A percentile compares a stretch with the other conserved stretches of the same genome.
Evolutionary conservation across 1,284 basidiomycete genomes (phyloP).

Genomic region (Apiotrichum veenhuisii): DNA sequence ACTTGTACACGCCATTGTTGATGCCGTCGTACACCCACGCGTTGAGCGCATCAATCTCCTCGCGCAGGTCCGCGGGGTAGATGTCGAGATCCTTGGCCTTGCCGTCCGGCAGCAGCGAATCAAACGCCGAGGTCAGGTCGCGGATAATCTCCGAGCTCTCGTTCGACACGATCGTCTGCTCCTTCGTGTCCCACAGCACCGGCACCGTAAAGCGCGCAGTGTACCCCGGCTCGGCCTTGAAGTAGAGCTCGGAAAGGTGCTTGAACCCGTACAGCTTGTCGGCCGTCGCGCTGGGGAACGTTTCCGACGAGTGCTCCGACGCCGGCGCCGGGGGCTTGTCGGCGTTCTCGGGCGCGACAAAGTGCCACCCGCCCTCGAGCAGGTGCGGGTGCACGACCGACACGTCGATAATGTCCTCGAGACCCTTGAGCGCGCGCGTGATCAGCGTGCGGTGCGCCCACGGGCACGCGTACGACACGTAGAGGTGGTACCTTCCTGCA

Average conservation of each 20-base stretch:
- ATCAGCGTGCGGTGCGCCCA: constrained; percentile 94
- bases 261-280: constrained; percentile 68
- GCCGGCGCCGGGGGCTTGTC: constrained; percentile 25
- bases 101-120: constrained; percentile 60
- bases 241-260: constrained; percentile 82
- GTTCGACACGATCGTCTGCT: constrained; percentile 87
- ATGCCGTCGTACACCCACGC: constrained; percentile 69
- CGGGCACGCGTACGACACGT: constrained; percentile 74
- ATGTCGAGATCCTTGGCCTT: constrained; percentile 66
- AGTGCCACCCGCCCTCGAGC: constrained; percentile 82
- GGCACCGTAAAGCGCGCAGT: constrained; percentile 74
- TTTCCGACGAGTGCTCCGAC: constrained; percentile 51
- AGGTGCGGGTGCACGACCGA: constrained; percentile 82
- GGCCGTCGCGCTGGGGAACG: constrained; percentile 65
- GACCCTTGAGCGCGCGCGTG: constrained; percentile 81
- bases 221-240: constrained; percentile 68
- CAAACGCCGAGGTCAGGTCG: constrained; percentile 79
- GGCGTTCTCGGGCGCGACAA: constrained; percentile 54
- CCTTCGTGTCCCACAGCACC: constrained; percentile 92
- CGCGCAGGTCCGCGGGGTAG: constrained; percentile 68
- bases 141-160: constrained; percentile 92
- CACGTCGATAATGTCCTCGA: constrained; percentile 77
- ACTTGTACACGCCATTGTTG: constrained; percentile 72
- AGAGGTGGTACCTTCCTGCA: constrained; percentile 82
- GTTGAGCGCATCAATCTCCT: constrained; percentile 82